Percentiles rank a stretch among this genome's conserved stretches.
These are phyloP conservation scores for Limtongia smithiae DNA, from an alignment of 805 yeast genomes.

Conservation along the genomic window DNA sequence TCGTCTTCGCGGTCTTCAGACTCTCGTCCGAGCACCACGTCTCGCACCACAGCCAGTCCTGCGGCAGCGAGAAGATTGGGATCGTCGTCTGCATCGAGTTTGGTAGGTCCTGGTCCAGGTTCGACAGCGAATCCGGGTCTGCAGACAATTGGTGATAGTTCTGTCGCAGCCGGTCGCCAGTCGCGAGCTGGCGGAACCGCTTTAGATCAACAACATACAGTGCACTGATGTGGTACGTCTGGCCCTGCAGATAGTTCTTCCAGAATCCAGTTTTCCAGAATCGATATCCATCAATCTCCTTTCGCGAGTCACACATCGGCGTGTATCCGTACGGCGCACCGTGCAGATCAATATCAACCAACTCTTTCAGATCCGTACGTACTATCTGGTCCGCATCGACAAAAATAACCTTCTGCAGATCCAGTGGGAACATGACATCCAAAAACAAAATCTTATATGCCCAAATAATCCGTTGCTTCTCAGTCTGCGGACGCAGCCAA, in stretches of 20 bases:
- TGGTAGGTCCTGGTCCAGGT: slow-evolving; percentile 91
- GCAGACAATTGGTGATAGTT: slow-evolving; percentile 80
- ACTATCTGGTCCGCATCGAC: slow-evolving; percentile 85
- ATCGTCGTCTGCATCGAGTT: slow-evolving; percentile 71
- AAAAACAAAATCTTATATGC: slow-evolving; percentile 75
- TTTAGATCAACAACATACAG: slow-evolving; percentile 74
- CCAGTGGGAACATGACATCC: slow-evolving; percentile 82
- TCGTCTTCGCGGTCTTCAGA: slow-evolving; percentile 62
- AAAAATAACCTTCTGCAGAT: slow-evolving; percentile 69
- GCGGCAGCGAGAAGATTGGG: slow-evolving; percentile 68
- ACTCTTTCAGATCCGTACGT: slow-evolving; percentile 67
- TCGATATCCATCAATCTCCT: slow-evolving; percentile 76
- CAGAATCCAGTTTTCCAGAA: slow-evolving; percentile 96
- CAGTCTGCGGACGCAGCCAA: slow-evolving; percentile 79
- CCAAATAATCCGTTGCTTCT: slow-evolving; percentile 77
- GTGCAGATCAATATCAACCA: slow-evolving; percentile 62
- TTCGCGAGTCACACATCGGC: slow-evolving; percentile 80
- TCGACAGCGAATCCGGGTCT: slow-evolving; percentile 74
- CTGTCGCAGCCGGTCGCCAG: slow-evolving; percentile 76
- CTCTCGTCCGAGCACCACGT: slow-evolving; percentile 80
- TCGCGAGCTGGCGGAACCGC: slow-evolving; percentile 58
- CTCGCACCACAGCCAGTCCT: slow-evolving; percentile 91
- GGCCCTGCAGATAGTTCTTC: slow-evolving; percentile 57
- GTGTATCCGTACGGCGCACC: slow-evolving; percentile 85
- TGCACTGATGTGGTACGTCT: slow-evolving; percentile 78